phyloP scores from a whole-genome alignment of 2,329 filamentous ascomycete genomes.

The Colletotrichum costaricense region DNA sequence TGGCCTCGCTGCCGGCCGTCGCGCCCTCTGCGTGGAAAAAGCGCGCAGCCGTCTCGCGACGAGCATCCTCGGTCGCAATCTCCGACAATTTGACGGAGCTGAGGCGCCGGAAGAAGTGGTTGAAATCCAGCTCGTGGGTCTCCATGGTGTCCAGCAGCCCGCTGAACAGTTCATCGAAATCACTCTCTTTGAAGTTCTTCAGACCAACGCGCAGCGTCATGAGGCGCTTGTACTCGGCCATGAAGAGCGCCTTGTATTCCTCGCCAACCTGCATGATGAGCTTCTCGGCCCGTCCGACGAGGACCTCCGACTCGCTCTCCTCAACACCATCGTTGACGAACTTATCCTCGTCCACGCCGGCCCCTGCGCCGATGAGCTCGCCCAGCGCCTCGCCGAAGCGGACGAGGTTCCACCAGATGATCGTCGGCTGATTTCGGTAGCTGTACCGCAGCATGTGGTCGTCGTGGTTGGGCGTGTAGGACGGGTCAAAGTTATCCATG shows the following conservation, averaged over 20 bases:
- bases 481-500: slow-evolving; percentile 94
- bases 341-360: slow-evolving; percentile 74
- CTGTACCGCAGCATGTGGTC: slow-evolving; percentile 88
- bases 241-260: slow-evolving; percentile 89
- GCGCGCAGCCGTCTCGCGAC: slow-evolving; percentile 72
- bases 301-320: slow-evolving; percentile 73
- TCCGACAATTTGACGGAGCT: slow-evolving; percentile 71
- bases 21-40: slow-evolving; percentile 87
- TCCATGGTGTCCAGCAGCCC: slow-evolving; percentile 85
- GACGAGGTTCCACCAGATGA: slow-evolving; percentile 99
- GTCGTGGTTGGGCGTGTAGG: slow-evolving; percentile 97
- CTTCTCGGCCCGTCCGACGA: slow-evolving; percentile 84
- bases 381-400: slow-evolving; percentile 89
- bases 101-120: slow-evolving; percentile 90
- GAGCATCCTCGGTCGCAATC: slow-evolving; percentile 71
- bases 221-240: slow-evolving; percentile 87
- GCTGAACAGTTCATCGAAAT: slow-evolving; percentile 87
- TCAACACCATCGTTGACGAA: slow-evolving; percentile 80
- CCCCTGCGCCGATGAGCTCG: slow-evolving; percentile 85
- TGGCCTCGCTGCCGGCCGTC: slow-evolving; percentile 67
- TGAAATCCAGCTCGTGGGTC: slow-evolving; percentile 87
- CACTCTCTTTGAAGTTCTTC: slow-evolving; percentile 72
- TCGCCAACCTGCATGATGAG: slow-evolving; percentile 85
- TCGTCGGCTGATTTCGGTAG: slow-evolving; percentile 93
- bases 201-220: slow-evolving; percentile 87